phyloP scores from a whole-genome alignment of 768 basidiomycete genomes.

The Ramaria sp. region DNA sequence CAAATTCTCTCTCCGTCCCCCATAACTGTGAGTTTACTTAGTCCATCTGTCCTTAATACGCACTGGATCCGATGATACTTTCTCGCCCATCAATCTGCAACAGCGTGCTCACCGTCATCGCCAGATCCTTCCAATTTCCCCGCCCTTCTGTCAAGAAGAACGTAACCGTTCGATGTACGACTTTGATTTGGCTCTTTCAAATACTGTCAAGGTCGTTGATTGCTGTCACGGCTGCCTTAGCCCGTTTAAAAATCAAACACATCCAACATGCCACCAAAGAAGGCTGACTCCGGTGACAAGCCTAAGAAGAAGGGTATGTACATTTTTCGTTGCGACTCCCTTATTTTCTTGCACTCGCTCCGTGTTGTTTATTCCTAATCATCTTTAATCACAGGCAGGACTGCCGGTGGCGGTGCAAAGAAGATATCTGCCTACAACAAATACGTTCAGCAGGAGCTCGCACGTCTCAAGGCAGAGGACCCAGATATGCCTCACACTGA shows the following conservation, averaged over 20 bases:
- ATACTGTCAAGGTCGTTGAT: background rate
- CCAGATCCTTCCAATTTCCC: background rate
- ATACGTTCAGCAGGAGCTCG: conserved; percentile 73
- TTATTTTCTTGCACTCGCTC: background rate
- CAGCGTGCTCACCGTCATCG: background rate
- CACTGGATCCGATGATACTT: background rate
- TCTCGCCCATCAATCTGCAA: background rate
- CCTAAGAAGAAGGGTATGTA: conserved; percentile 46
- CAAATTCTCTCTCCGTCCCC: background rate
- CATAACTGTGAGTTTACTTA: conserved; percentile 10
- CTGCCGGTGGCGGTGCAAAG: conserved; percentile 27
- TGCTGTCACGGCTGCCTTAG: background rate
- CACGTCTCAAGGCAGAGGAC: conserved; percentile 64
- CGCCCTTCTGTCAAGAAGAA: background rate
- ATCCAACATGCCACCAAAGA: conserved; percentile 14
- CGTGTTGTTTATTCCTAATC: conserved; percentile 1
- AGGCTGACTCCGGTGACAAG: conserved; percentile 31
- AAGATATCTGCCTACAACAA: conserved; percentile 68
- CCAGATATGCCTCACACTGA: conserved; percentile 66
- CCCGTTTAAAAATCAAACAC: background rate
- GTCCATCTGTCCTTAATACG: background rate
- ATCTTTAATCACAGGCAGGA: background rate
- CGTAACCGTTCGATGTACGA: background rate
- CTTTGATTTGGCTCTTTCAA: background rate
- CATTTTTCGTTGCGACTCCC: conserved; percentile 11